Base-by-base conservation (phyloP, 305 asterid species). In the Fraxinus baroniana region DNA sequence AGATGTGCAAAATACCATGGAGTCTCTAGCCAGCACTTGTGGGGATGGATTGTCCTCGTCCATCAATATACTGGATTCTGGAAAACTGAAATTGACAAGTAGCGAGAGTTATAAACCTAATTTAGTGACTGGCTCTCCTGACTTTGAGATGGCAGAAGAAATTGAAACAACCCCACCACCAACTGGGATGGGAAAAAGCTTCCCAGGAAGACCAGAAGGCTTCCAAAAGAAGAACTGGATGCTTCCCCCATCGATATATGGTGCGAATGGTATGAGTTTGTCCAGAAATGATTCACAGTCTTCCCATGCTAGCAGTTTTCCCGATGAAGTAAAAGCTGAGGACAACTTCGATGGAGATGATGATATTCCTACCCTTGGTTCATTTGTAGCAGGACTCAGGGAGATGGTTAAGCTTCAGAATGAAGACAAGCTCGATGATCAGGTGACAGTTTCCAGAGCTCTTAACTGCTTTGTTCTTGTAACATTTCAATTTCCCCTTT, bases 351-450 rank as follows among this genome's bases (percentile, higher is more conserved):
- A 87, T 30, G 95, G 90, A 86, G 97, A 92, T 79, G 97, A 88
- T 75, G 94, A 90, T 81, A 91, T 95, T 85, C 98, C 97, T 10
- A 93, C 97, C 85, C 94, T 93, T 36, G 93, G 93, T 83, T 90
- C 95, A 78, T 95, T 95, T 89, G 98, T 92, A 80, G 97, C 97
- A 3, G 98, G 95, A 55, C 91, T 95, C 60, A 90, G 86, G 89
- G 95, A 95, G 88, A 93, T 93, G 97, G 98, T 96, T 22, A 93
- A 89, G 86, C 92, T 86, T 81, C 95, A 94, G 76, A 90, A 85
- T 84, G 91, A 85, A 77, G 81, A 33, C 76, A 72, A 84, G 78
- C 80, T 81, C 80, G 85, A 80, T 79, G 80, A 83, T 83, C 89
- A 91, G 94, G 97, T 90, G 20, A 75, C 89, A 79, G 33, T 28